Evolutionary conservation across 2,329 filamentous ascomycete genomes (phyloP), one percentile per base, ranked within the genome.

Genomic region (Drechslerella coelobrocha): DNA sequence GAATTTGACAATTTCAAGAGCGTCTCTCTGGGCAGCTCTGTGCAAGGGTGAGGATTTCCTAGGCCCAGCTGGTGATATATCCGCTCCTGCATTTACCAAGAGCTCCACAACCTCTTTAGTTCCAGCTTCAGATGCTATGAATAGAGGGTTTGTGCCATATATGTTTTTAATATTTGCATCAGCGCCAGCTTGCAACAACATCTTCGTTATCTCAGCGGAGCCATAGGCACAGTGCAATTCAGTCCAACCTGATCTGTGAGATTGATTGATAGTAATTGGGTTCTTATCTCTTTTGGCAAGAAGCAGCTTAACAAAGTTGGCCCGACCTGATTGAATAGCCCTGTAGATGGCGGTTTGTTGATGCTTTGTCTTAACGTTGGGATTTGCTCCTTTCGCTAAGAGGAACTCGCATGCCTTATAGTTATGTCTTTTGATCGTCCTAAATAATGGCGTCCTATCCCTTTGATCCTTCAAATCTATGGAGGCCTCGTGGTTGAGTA

Each of bases 311-410:
- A 45, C 19, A 17, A 45, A 45, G 2, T 21, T 6, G 19, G 21
- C 19, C 21, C 17, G n/a, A 19, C 41, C 41, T 2, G 41, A n/a
- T 17, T 17, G 8, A 19, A 45, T 45, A 6, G 41, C 41, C 17
- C 41, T 45, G 19, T 45, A 45, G 8, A 45, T 5, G 41, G 41
- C 41, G 41, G 41, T 45, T 19, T 45, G 41, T 45, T 45, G 41
- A 45, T 45, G 41, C 21, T 23, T 45, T 14, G 14, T 45, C 41
- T 19, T 45, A 17, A 45, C 10, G 10, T 45, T 23, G 2, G 41
- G 41, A 45, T 45, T 17, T 21, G 41, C 41, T 19, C 41, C 41
- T 45, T 45, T 45, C 5, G 14, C 17, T 17, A 45, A 19, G 14
- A 45, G 41, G 21, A 45, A 45, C 10, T 45, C 41, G 19, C 41